These are phyloP conservation scores for Musa beccarii DNA, from an alignment of 176 grass and related monocot species.

Conservation along the genomic window DNA sequence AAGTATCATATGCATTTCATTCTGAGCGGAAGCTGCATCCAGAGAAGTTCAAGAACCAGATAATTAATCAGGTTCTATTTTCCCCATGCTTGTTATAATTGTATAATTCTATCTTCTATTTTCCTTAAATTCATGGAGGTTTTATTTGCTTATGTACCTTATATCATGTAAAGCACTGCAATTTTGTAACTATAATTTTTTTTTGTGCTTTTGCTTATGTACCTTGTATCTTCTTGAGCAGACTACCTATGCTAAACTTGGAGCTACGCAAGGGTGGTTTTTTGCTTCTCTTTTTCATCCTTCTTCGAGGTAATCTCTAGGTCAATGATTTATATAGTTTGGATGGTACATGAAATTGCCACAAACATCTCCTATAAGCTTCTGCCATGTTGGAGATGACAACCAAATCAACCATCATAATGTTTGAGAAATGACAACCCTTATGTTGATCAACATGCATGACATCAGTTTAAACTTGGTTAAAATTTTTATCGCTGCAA, in stretches of 20 bases:
- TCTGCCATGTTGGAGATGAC: no score
- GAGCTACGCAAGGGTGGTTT: conserved; percentile 77
- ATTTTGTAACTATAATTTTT: not conserved
- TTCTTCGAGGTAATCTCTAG: conserved; percentile 51
- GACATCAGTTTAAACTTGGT: not conserved
- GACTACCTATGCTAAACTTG: conserved; percentile 78
- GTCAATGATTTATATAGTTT: not conserved
- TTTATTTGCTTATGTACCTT: not conserved
- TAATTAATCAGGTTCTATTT: conserved; percentile 61
- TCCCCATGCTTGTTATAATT: not conserved
- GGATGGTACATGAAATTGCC: no score
- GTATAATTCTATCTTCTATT: conserved; percentile 1
- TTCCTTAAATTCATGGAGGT: conserved; percentile 21
- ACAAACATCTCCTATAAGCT: no score
- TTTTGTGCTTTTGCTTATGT: not conserved
- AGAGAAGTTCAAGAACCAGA: conserved; percentile 86
- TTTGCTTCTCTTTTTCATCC: conserved; percentile 58
- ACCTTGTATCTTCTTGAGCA: conserved; percentile 16
- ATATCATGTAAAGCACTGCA: not conserved
- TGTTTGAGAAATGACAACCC: no score
- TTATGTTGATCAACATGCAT: no score
- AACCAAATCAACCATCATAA: no score
- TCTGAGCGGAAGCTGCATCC: conserved; percentile 77
- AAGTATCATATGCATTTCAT: conserved; percentile 95
- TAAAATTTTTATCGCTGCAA: conserved; percentile 2